phyloP scores from a whole-genome alignment of 352 stramenopile genomes.

The Pythium rhizo-oryzae region DNA sequence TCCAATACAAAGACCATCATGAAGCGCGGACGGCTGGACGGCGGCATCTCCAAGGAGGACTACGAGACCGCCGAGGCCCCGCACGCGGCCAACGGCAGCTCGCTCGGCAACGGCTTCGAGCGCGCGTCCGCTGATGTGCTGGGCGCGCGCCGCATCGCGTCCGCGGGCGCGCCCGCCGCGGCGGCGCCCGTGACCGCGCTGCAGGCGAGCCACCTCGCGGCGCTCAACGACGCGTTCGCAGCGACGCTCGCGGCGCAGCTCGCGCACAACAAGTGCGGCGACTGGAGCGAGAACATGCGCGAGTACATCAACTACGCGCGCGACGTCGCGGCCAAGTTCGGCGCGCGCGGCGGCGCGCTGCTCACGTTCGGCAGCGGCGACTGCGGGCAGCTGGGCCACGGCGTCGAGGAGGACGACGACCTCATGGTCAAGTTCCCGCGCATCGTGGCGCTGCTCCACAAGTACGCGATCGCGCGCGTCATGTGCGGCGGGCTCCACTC shows the following conservation, averaged over 20 bases:
- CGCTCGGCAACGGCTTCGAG: constrained; percentile 28
- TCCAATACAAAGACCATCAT: constrained; percentile 29
- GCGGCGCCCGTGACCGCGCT: neutral
- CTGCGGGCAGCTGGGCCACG: constrained; percentile 92
- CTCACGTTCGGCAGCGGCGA: constrained; percentile 93
- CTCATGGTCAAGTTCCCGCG: constrained; percentile 81
- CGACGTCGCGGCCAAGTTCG: constrained; percentile 68
- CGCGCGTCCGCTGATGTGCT: constrained; percentile 55
- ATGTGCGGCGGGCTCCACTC: constrained; percentile 93
- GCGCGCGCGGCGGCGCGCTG: constrained; percentile 42
- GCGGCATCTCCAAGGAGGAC: constrained; percentile 75
- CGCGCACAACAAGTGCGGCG: constrained; percentile 58
- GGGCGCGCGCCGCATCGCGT: constrained; percentile 45
- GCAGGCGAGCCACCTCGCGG: constrained; percentile 48
- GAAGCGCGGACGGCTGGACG: constrained; percentile 73
- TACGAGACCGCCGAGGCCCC: constrained; percentile 48
- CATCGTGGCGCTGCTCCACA: constrained; percentile 44
- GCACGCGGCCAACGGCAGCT: constrained; percentile 1
- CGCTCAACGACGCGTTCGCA: constrained; percentile 75
- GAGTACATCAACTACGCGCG: constrained; percentile 80
- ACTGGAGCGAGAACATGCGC: constrained; percentile 78
- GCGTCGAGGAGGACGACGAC: constrained; percentile 78
- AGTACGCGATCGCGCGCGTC: constrained; percentile 64
- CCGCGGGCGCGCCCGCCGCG: constrained; percentile 11
- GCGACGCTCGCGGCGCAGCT: constrained; percentile 63